Evolutionary conservation across 805 yeast genomes (phyloP).

Genomic region (Sugiyamaella chiloensis): DNA sequence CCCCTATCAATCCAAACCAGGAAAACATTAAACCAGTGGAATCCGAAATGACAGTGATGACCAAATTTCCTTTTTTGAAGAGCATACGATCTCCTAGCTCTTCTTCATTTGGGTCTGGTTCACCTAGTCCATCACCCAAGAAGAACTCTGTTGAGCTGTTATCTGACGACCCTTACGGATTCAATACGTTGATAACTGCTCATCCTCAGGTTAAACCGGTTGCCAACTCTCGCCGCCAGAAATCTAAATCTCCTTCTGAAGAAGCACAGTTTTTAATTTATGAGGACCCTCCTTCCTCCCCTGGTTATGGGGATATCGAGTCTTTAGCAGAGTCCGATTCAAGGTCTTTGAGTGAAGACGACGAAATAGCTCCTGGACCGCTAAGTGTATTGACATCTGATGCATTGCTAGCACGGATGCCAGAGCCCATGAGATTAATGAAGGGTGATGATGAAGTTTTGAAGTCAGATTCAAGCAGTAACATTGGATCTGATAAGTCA

Average conservation of each 20-base stretch:
- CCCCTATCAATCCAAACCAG: not conserved
- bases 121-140: constrained; percentile 1
- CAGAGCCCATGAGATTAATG: not conserved
- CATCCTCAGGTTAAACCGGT: constrained; percentile 6
- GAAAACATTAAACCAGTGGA: not conserved
- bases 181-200: constrained; percentile 2
- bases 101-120: not conserved
- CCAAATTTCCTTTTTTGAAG: not conserved
- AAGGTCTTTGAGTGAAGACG: not conserved
- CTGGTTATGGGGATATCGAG: not conserved
- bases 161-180: constrained; percentile 12
- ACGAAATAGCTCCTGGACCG: not conserved
- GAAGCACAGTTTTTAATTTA: constrained; percentile 1
- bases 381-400: not conserved
- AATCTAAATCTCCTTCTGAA: not conserved
- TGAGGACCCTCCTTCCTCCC: constrained; percentile 3
- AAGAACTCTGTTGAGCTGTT: constrained; percentile 1
- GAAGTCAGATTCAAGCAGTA: no score
- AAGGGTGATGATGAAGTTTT: no score
- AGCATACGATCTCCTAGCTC: not conserved
- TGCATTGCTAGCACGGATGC: not conserved
- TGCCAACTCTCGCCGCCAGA: not conserved
- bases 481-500: no score
- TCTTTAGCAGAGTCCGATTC: no score
- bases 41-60: not conserved